phyloP scores from a whole-genome alignment of 176 grass and related monocot genomes.

The Thalia dealbata region DNA sequence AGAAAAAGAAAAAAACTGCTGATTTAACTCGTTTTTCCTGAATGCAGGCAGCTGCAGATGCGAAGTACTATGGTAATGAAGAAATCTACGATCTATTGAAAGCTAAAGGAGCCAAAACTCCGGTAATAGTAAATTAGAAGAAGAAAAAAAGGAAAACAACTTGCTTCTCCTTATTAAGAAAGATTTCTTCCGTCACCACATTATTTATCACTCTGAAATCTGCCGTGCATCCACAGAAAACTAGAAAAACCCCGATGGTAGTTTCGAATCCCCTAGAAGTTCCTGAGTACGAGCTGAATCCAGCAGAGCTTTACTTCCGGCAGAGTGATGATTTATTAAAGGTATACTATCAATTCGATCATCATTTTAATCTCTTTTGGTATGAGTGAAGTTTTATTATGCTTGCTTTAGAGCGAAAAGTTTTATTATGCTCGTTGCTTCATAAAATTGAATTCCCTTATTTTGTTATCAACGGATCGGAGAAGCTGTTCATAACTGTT shows the following conservation, averaged over 20 bases:
- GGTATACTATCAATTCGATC: conserved; percentile 21
- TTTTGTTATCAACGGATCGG: too few relatives aligned
- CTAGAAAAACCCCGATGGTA: conserved; percentile 67
- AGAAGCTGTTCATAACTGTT: too few relatives aligned
- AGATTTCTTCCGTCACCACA: not conserved
- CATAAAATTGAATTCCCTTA: too few relatives aligned
- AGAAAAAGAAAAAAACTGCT: not conserved
- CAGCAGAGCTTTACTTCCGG: conserved; percentile 66
- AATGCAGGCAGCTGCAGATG: conserved; percentile 73
- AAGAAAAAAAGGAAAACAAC: not conserved
- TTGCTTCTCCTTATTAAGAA: not conserved
- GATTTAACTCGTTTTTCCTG: not conserved
- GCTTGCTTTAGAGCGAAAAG: too few relatives aligned
- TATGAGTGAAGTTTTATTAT: too few relatives aligned
- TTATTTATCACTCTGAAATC: not conserved
- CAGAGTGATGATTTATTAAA: conserved; percentile 58
- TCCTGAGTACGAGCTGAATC: conserved; percentile 95
- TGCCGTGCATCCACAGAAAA: conserved; percentile 43
- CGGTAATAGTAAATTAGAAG: too few relatives aligned
- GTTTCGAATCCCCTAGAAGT: conserved; percentile 81
- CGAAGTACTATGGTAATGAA: conserved; percentile 67
- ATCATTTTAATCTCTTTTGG: too few relatives aligned
- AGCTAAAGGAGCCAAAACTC: conserved; percentile 79
- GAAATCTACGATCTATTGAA: conserved; percentile 72
- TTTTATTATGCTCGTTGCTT: too few relatives aligned